phyloP scores from a whole-genome alignment of 1,139 yeast genomes.

The Dujonia santamariae region DNA sequence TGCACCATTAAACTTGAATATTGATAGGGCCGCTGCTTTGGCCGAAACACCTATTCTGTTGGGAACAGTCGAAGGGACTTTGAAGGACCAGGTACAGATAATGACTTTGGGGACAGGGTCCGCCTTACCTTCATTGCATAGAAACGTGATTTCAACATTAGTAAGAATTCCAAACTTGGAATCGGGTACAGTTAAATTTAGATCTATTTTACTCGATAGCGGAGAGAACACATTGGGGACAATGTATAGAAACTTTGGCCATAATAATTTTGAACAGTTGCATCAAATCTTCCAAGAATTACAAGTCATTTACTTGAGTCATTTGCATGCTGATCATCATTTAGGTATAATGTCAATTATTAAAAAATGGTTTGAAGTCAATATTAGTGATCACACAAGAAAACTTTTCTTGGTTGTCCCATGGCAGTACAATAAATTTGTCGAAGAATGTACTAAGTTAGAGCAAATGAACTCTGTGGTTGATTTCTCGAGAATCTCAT shows the following conservation, averaged over 20 bases:
- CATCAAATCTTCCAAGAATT: conserved; percentile 49
- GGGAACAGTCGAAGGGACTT: conserved; percentile 11
- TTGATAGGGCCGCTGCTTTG: conserved; percentile 16
- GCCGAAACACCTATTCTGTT: conserved; percentile 20
- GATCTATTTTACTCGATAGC: conserved; percentile 70
- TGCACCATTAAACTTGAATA: conserved; percentile 21
- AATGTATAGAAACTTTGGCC: conserved; percentile 60
- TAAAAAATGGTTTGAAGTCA: conserved; percentile 58
- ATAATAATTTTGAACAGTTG: conserved; percentile 31
- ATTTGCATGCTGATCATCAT: conserved; percentile 97
- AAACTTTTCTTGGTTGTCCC: conserved; percentile 66
- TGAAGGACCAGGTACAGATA: conserved; percentile 61
- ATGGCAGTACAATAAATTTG: conserved; percentile 66
- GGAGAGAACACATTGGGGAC: conserved; percentile 92
- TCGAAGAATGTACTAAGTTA: conserved; percentile 66
- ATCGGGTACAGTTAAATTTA: conserved; percentile 26
- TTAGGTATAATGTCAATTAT: conserved; percentile 75
- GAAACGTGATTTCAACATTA: conserved; percentile 82
- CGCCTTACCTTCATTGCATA: conserved; percentile 78
- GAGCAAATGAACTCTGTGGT: conserved; percentile 38
- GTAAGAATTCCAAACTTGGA: conserved; percentile 55
- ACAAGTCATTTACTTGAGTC: conserved; percentile 70
- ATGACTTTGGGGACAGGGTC: conserved; percentile 92
- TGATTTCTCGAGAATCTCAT: conserved; percentile 43
- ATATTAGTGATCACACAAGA: conserved; percentile 22